Percentiles rank a stretch among this genome's conserved stretches.
Conservation (phyloP, 805 yeast species). For the Saccharomycopsis sp. region DNA sequence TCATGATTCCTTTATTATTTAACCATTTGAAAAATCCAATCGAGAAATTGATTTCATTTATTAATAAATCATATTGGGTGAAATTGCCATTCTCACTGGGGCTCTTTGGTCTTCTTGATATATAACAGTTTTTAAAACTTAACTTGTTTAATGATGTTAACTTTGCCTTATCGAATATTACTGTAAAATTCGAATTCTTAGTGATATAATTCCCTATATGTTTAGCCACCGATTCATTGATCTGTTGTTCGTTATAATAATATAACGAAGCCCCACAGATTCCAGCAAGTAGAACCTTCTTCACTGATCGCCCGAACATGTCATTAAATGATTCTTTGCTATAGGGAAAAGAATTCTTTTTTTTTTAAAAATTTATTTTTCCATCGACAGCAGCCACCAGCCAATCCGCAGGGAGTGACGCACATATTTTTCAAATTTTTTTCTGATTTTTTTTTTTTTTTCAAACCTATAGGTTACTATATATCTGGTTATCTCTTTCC, state of each 20-base stretch:
- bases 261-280: too few species aligned
- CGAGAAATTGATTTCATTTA: conserved; percentile 77
- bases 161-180: conserved; percentile 79
- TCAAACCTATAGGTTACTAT: too few species aligned
- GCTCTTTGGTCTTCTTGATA: conserved; percentile 73
- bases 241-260: conserved; percentile 46
- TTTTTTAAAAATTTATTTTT: too few species aligned
- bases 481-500: too few species aligned
- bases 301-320: too few species aligned
- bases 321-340: too few species aligned
- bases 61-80: conserved; percentile 89
- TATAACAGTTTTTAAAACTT: conserved; percentile 75
- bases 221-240: conserved; percentile 71
- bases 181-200: conserved; percentile 71
- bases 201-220: conserved; percentile 79
- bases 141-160: conserved; percentile 95
- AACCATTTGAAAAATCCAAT: conserved; percentile 82
- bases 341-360: too few species aligned
- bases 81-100: conserved; percentile 82
- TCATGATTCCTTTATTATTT: conserved; percentile 80
- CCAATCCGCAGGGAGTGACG: too few species aligned
- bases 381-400: too few species aligned
- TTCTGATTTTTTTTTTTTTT: too few species aligned
- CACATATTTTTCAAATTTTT: too few species aligned
- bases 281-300: too few species aligned